phyloP scores from a whole-genome alignment of 108 stramenopile genomes.

The Cafeteria roenbergensis region DNA sequence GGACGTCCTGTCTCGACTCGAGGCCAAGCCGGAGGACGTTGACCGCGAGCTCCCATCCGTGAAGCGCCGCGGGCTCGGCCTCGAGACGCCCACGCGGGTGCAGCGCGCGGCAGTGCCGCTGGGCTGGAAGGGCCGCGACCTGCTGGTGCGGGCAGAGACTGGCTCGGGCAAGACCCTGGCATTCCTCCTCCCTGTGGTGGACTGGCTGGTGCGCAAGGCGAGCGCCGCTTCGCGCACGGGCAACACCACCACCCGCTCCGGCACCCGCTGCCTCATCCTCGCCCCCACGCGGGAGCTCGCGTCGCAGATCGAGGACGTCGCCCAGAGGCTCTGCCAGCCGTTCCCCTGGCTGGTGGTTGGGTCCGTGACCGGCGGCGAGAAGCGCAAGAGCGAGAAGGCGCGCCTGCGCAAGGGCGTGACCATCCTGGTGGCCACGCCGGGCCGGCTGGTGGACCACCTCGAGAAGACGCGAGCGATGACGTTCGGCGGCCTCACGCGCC shows the following conservation, averaged over 20 bases:
- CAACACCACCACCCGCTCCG: slow-evolving; percentile 22
- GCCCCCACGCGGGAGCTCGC: slow-evolving; percentile 85
- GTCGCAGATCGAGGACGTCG: slow-evolving; percentile 56
- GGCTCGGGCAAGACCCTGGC: slow-evolving; percentile 50
- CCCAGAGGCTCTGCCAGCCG: slow-evolving; percentile 44
- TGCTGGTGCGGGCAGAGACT: slow-evolving; percentile 38
- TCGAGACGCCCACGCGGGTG: slow-evolving; percentile 26
- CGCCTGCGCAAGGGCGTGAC: slow-evolving; percentile 75
- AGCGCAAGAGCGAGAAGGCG: slow-evolving; percentile 82
- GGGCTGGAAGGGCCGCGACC: slow-evolving; percentile 29
- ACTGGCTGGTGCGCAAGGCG: slow-evolving; percentile 14
- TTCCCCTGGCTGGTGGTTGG: slow-evolving; percentile 76
- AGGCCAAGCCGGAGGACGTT: background rate
- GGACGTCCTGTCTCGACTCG: background rate
- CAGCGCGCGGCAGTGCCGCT: slow-evolving; percentile 30
- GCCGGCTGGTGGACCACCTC: slow-evolving; percentile 82
- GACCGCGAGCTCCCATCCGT: background rate
- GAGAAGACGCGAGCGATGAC: slow-evolving; percentile 57
- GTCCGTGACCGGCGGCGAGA: slow-evolving; percentile 73
- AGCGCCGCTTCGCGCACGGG: background rate
- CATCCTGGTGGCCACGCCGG: slow-evolving; percentile 88
- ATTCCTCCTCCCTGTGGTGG: slow-evolving; percentile 37
- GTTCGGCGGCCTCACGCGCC: slow-evolving; percentile 24
- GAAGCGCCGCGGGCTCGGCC: slow-evolving; percentile 30
- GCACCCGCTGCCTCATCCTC: slow-evolving; percentile 47